These are phyloP conservation scores for Lanmaoa rubissima DNA, from an alignment of 768 basidiomycete genomes.

Conservation along the genomic window DNA sequence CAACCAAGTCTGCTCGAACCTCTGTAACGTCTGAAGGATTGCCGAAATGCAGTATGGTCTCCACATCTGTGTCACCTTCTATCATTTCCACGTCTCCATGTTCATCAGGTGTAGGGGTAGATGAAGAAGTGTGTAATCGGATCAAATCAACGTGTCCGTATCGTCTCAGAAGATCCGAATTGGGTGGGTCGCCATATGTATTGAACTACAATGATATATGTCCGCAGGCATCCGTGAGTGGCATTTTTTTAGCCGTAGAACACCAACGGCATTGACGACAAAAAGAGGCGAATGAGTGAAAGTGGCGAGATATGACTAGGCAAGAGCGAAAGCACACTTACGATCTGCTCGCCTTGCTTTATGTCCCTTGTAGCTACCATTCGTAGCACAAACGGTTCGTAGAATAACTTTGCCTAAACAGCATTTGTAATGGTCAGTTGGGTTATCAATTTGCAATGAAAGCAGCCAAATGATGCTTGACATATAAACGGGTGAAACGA, in stretches of 20 bases:
- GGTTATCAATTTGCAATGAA: too few species aligned
- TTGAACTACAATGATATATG: constrained; percentile 62
- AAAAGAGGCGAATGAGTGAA: background rate
- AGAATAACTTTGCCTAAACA: constrained; percentile 77
- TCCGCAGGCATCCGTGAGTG: background rate
- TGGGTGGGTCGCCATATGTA: constrained; percentile 92
- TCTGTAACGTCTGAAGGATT: constrained; percentile 84
- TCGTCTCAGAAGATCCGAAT: constrained; percentile 88
- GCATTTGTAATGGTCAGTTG: background rate
- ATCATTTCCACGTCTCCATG: constrained; percentile 14
- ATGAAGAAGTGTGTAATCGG: constrained; percentile 42
- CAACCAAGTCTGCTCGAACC: constrained; percentile 66
- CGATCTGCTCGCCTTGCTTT: constrained; percentile 81
- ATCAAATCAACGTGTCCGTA: constrained; percentile 91
- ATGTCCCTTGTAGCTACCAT: constrained; percentile 84
- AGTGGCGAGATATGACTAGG: background rate
- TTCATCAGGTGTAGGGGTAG: background rate
- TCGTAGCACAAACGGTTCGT: constrained; percentile 65
- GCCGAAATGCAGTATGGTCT: constrained; percentile 35
- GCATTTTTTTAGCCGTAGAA: background rate
- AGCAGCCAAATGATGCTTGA: too few species aligned
- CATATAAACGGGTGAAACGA: too few species aligned
- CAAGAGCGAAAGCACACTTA: constrained; percentile 36
- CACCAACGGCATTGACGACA: background rate
- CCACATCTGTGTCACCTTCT: constrained; percentile 17